Percentiles rank a stretch among this genome's conserved stretches.
Conservation (phyloP, 1,284 basidiomycete genomes). For the Entoloma clypeatum region DNA sequence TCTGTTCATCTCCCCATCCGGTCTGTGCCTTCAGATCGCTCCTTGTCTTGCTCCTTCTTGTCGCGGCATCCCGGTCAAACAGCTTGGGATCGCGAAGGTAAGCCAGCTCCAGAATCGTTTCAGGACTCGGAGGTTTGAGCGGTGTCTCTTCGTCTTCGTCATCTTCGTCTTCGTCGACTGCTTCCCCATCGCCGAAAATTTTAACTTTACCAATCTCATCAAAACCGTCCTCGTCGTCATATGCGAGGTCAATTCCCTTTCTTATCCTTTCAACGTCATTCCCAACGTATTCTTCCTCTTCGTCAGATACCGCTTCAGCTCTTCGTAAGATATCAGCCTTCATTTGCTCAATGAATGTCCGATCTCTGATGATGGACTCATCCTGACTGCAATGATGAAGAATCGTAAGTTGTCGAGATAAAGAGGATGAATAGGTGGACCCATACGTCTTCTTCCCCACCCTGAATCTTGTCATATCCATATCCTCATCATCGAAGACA, state of each 20-base stretch:
- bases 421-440: constrained; percentile 33
- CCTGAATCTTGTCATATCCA: constrained; percentile 59
- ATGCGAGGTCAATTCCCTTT: constrained; percentile 34
- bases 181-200: constrained; percentile 59
- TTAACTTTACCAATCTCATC: constrained; percentile 36
- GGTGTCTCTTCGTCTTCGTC: constrained; percentile 25
- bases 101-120: constrained; percentile 69
- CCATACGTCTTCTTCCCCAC: constrained; percentile 75
- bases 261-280: constrained; percentile 27
- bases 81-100: constrained; percentile 71
- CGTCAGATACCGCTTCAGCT: constrained; percentile 63
- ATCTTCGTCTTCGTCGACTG: constrained; percentile 30
- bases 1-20: constrained; percentile 73
- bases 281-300: constrained; percentile 59
- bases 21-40: constrained; percentile 63
- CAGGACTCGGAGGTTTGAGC: constrained; percentile 33
- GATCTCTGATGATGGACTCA: constrained; percentile 48
- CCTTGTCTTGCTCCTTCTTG: constrained; percentile 63
- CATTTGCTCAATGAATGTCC: constrained; percentile 65
- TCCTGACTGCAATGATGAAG: constrained; percentile 37
- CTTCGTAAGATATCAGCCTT: constrained; percentile 78
- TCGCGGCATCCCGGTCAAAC: constrained; percentile 74
- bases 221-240: constrained; percentile 47
- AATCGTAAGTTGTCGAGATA: constrained; percentile 10
- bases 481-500: constrained; percentile 64